These are phyloP conservation scores for Vitis hybrid DNA, from an alignment of 177 flowering plant genomes.

Conservation along the genomic window DNA sequence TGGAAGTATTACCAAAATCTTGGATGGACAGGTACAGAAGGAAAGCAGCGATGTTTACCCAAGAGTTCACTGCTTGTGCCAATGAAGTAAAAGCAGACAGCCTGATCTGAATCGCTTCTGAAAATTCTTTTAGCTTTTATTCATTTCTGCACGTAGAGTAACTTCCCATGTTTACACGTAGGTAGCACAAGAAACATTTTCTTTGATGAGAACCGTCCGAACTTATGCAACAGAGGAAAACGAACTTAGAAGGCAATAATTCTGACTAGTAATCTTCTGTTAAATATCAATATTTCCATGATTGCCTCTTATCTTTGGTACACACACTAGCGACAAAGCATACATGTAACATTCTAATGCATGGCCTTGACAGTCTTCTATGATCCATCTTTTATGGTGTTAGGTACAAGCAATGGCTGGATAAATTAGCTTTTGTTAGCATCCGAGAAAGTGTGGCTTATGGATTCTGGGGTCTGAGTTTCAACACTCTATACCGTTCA, in stretches of 20 bases:
- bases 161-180: slow-evolving; percentile 1
- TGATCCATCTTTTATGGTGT: neutral
- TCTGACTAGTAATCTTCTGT: neutral
- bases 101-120: neutral
- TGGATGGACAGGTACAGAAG: slow-evolving; percentile 24
- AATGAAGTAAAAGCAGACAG: slow-evolving; percentile 23
- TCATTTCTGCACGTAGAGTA: neutral
- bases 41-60: slow-evolving; percentile 28
- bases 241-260: slow-evolving; percentile 27
- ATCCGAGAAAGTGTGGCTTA: slow-evolving; percentile 28
- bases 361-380: neutral
- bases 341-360: neutral
- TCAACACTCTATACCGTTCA: slow-evolving; percentile 26
- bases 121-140: neutral
- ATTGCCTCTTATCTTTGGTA: neutral
- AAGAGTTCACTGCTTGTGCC: slow-evolving; percentile 34
- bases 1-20: neutral
- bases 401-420: slow-evolving; percentile 36
- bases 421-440: slow-evolving; percentile 21
- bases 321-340: neutral
- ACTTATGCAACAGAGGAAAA: slow-evolving; percentile 25
- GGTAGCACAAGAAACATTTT: slow-evolving; percentile 35
- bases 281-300: neutral
- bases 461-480: slow-evolving; percentile 34
- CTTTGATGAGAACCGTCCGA: slow-evolving; percentile 31